phyloP scores from a whole-genome alignment of 2,329 filamentous ascomycete species.

The Neonectria ditissima region DNA sequence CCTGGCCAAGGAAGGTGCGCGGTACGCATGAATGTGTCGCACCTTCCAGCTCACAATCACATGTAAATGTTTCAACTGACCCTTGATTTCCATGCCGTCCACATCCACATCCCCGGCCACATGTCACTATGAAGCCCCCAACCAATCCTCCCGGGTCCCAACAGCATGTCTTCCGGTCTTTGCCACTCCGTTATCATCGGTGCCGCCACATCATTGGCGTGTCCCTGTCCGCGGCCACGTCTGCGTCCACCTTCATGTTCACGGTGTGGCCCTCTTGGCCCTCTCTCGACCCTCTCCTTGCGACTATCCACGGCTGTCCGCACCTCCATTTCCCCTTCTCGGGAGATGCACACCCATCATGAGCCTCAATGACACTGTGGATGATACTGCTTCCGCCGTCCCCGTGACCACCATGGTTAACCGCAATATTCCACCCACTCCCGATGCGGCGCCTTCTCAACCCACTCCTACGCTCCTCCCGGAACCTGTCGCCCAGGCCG shows the following conservation, averaged over 20 bases:
- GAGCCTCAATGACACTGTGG: constrained; percentile 10
- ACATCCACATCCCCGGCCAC: constrained; percentile 9
- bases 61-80: constrained; percentile 42
- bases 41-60: constrained; percentile 34
- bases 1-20: constrained; percentile 21
- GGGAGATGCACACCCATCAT: constrained; percentile 10
- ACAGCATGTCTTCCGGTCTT: constrained; percentile 37
- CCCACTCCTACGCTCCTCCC: constrained; percentile 66
- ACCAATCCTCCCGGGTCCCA: constrained; percentile 15
- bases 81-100: constrained; percentile 15
- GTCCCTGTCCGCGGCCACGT: constrained; percentile 11
- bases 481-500: constrained; percentile 65
- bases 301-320: not conserved
- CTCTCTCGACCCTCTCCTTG: not conserved
- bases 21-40: constrained; percentile 19
- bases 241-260: not conserved
- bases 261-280: not conserved
- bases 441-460: constrained; percentile 37
- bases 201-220: constrained; percentile 36
- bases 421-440: constrained; percentile 25
- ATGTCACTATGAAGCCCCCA: constrained; percentile 7
- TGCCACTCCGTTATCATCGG: constrained; percentile 39
- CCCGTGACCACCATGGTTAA: constrained; percentile 33
- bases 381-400: constrained; percentile 23
- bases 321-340: constrained; percentile 13